Base-by-base conservation (phyloP, 768 basidiomycete species). In the Hypholoma fasciculare region DNA sequence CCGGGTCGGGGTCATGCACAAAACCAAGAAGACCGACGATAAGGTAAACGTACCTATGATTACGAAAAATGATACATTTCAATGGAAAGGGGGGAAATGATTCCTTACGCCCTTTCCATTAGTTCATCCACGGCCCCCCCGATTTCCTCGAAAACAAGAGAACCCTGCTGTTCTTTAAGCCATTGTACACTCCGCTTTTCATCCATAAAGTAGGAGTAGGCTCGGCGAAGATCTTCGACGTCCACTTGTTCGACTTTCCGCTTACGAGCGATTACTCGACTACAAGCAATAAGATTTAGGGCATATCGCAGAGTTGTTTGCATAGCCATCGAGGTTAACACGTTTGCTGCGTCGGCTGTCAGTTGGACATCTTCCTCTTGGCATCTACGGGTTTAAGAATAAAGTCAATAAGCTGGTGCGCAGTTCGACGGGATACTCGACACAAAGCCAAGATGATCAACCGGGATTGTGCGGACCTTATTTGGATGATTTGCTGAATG, bases 311-410 rank as follows among this genome's bases (percentile, higher is more conserved):
- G 79, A 0, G 95, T 97, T 6, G 96, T 96, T 62, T 94, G 85
- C 60, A 79, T 74, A 1, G 94, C 95, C 86, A 99, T 96, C 2
- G 87, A 83, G 2, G 94, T 91, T 36, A 99, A 77, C n/a, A 95
- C 88, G 34, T 82, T 80, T 42, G 85, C 71, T 1, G 95, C 94
- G 17, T 88, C 87, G 1, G 81, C 67, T 1, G 88, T 81, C 26
- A 99, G 80, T 30, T 85, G 84, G 13, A 97, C 95, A 65, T 98
- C 97, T 72, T 99, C 97, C 72, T 99, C 97, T 74, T 95, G 88
- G 64, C 92, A 92, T 56, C 92, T 94, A 47, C 42, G 48, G 30
- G 30, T 37, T 48, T 26, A 54, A 50, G 43, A 46, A 44, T 30
- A 42, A 49, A 16, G 39, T 20, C 51, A 54, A 46, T 48, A 16